Evolutionary conservation across 1,284 basidiomycete genomes (phyloP).

Genomic region (Porodaedalea pini): DNA sequence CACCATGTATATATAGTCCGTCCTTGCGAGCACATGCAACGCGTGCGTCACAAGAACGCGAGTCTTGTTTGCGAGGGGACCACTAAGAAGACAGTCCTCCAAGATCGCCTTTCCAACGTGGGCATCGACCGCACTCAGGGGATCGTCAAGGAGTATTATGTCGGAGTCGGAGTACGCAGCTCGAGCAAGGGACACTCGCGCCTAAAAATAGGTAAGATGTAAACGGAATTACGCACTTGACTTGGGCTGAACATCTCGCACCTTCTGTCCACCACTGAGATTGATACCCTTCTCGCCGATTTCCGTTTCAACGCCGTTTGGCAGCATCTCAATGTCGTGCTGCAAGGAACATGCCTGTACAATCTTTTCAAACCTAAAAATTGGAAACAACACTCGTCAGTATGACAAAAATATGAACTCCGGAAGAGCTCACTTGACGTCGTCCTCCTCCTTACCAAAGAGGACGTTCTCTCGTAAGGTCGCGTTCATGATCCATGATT

Average conservation of each 20-base stretch:
- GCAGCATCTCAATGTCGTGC: constrained; percentile 64
- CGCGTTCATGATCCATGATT: constrained; percentile 77
- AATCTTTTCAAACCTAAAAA: constrained; percentile 46
- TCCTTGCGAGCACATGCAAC: constrained; percentile 62
- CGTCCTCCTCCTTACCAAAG: constrained; percentile 60
- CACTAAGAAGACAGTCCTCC: constrained; percentile 43
- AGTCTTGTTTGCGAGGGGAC: constrained; percentile 58
- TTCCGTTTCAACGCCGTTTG: constrained; percentile 68
- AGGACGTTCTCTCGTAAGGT: constrained; percentile 65
- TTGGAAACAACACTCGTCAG: constrained; percentile 27
- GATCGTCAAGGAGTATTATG: constrained; percentile 71
- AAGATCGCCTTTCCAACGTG: constrained; percentile 60
- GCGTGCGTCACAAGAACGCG: constrained; percentile 79
- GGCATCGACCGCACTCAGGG: constrained; percentile 71
- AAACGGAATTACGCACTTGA: too few species aligned
- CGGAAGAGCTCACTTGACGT: constrained; percentile 38
- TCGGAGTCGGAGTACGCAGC: constrained; percentile 76
- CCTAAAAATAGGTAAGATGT: too few species aligned
- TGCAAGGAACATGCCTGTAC: constrained; percentile 60
- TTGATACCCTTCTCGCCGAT: constrained; percentile 85
- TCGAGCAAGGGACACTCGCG: constrained; percentile 77
- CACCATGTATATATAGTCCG: constrained; percentile 77
- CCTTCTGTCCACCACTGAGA: constrained; percentile 59
- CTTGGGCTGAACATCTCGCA: constrained; percentile 23
- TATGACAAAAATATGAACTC: background rate